phyloP scores from a whole-genome alignment of 2,329 filamentous ascomycete genomes.

The Scedosporium minutisporum region DNA sequence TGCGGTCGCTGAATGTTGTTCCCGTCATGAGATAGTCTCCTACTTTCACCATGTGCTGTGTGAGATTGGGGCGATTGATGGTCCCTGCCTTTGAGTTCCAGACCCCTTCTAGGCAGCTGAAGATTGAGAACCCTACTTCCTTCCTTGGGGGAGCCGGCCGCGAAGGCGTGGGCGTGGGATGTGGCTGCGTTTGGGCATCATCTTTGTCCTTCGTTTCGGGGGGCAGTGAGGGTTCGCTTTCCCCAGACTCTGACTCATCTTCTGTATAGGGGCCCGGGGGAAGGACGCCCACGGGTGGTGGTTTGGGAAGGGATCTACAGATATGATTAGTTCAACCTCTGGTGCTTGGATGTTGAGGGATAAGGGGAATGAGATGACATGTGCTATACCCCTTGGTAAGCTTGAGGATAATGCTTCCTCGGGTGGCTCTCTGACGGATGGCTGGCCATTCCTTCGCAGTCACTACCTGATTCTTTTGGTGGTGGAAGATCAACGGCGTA shows the following conservation, averaged over 20 bases:
- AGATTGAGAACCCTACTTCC: neutral
- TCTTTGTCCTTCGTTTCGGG: neutral
- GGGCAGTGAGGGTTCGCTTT: neutral
- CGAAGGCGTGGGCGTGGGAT: neutral
- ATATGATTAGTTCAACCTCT: too few relatives aligned
- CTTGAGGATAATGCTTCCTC: neutral
- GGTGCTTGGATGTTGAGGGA: neutral
- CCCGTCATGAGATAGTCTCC: conserved; percentile 11
- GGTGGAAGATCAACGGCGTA: conserved; percentile 12
- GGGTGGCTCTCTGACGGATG: conserved; percentile 11
- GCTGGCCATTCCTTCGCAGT: conserved; percentile 13
- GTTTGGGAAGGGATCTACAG: neutral
- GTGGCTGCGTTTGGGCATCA: neutral
- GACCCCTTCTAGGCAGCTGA: conserved; percentile 1
- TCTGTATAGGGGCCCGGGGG: neutral
- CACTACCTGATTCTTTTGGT: conserved; percentile 9
- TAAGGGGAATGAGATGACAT: neutral
- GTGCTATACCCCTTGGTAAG: neutral
- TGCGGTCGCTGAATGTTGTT: conserved; percentile 10
- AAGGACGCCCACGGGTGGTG: neutral
- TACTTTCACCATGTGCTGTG: conserved; percentile 7
- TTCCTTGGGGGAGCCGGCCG: too few relatives aligned
- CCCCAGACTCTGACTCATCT: too few relatives aligned
- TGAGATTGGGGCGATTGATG: neutral
- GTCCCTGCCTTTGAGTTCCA: neutral